Evolutionary conservation across 495 filamentous ascomycete species (phyloP).

Genomic region (Lichenothelia convexa): DNA sequence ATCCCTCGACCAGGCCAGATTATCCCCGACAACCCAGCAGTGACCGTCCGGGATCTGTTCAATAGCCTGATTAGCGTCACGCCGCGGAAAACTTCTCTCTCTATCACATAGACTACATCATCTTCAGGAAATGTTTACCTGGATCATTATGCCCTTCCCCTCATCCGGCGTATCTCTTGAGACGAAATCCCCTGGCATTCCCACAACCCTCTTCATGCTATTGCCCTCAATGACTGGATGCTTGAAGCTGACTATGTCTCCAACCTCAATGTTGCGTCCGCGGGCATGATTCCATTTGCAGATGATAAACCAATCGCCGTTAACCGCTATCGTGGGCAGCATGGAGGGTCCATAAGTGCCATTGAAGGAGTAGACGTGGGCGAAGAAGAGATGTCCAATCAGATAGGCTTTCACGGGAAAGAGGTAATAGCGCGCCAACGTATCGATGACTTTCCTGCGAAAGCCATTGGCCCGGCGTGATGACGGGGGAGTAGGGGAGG

Average conservation of each 20-base stretch:
- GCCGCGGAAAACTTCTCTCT: too few species aligned
- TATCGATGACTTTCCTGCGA: too few species aligned
- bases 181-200: constrained; percentile 83
- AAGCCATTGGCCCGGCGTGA: too few species aligned
- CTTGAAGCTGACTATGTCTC: constrained; percentile 62
- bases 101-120: too few species aligned
- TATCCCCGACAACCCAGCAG: constrained; percentile 78
- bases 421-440: too few species aligned
- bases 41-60: constrained; percentile 70
- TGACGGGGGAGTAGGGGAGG: too few species aligned
- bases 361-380: constrained; percentile 11
- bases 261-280: constrained; percentile 53
- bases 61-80: not conserved
- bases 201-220: constrained; percentile 66
- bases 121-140: constrained; percentile 30
- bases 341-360: constrained; percentile 14
- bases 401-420: constrained; percentile 3
- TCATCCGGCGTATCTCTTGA: constrained; percentile 40
- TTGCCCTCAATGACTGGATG: constrained; percentile 39
- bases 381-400: constrained; percentile 8
- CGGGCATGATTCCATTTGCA: constrained; percentile 42
- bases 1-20: constrained; percentile 64
- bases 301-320: constrained; percentile 19
- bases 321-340: constrained; percentile 15
- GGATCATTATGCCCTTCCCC: constrained; percentile 45